Conservation (phyloP, 2,329 filamentous ascomycete genomes). For the Diaporthe australafricana region DNA sequence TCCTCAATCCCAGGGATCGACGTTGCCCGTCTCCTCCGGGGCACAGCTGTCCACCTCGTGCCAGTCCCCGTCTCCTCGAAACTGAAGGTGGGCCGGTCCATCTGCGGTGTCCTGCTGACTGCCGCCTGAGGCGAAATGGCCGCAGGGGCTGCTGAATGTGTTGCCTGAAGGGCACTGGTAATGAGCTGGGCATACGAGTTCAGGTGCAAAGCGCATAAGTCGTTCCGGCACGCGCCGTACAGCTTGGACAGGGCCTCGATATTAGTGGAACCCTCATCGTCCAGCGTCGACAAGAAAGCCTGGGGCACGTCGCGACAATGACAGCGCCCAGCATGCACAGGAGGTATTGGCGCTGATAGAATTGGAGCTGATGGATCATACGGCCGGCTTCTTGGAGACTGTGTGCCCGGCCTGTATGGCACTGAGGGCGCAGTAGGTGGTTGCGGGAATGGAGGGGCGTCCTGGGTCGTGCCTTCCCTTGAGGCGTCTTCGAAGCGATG, state of each 20-base stretch:
- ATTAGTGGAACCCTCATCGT: neutral
- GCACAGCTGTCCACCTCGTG: slow-evolving; percentile 34
- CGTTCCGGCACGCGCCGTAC: slow-evolving; percentile 32
- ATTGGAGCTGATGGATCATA: slow-evolving; percentile 36
- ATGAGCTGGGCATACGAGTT: slow-evolving; percentile 32
- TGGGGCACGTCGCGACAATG: slow-evolving; percentile 29
- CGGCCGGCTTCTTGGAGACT: slow-evolving; percentile 20
- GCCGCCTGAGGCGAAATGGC: neutral
- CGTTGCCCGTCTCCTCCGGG: slow-evolving; percentile 33
- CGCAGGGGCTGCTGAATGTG: neutral
- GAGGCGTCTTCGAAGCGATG: neutral
- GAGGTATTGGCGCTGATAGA: slow-evolving; percentile 27
- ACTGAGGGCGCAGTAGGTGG: neutral
- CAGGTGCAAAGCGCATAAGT: slow-evolving; percentile 33
- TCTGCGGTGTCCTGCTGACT: slow-evolving; percentile 9
- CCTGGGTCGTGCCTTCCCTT: neutral
- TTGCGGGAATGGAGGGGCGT: neutral
- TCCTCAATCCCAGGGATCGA: slow-evolving; percentile 34
- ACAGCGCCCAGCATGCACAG: slow-evolving; percentile 16
- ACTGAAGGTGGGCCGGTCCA: neutral
- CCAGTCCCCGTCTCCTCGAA: slow-evolving; percentile 34
- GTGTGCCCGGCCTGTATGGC: neutral
- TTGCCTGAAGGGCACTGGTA: slow-evolving; percentile 28
- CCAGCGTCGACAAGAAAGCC: slow-evolving; percentile 28
- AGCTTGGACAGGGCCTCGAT: slow-evolving; percentile 20